Evolutionary conservation across 2,329 filamentous ascomycete species (phyloP).

Genomic region (Bertia moriformis): DNA sequence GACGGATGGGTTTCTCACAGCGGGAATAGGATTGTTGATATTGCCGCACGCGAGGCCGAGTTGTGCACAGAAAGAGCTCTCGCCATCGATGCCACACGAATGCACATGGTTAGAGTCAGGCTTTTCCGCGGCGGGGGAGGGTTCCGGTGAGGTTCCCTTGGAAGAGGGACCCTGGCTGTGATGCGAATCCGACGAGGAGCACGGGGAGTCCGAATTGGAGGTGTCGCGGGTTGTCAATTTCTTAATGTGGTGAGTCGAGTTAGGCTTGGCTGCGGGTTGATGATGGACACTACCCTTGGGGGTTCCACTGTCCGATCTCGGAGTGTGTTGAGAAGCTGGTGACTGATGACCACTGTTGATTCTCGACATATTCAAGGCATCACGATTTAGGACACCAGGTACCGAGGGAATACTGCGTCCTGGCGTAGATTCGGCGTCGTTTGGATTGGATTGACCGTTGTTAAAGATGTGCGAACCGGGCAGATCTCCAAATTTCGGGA

Average conservation of each 20-base stretch:
- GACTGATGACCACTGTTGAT: not conserved
- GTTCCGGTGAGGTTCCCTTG: slow-evolving; percentile 30
- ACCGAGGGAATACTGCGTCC: not conserved
- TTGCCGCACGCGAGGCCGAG: slow-evolving; percentile 27
- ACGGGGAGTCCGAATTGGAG: slow-evolving; percentile 28
- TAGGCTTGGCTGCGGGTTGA: too few species aligned
- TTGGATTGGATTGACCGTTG: not conserved
- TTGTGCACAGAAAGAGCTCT: slow-evolving; percentile 25
- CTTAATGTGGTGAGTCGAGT: not conserved
- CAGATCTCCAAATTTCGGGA: slow-evolving; percentile 55
- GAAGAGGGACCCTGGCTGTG: slow-evolving; percentile 27
- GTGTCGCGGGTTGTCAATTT: slow-evolving; percentile 4
- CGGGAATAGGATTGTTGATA: slow-evolving; percentile 24
- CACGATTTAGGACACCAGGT: not conserved
- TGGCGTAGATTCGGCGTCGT: not conserved
- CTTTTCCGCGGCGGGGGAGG: slow-evolving; percentile 22
- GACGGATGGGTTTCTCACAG: slow-evolving; percentile 7
- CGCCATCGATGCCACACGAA: slow-evolving; percentile 9
- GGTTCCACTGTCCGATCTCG: not conserved
- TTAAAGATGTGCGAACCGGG: slow-evolving; percentile 7
- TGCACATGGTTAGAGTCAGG: slow-evolving; percentile 11
- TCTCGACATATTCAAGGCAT: not conserved
- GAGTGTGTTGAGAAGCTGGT: not conserved
- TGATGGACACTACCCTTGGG: not conserved
- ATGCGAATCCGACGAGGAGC: slow-evolving; percentile 27